Evolutionary conservation across 306 rosid genomes (phyloP), one percentile per base, ranked within the genome.

Genomic region (Arachis hypogaea): DNA sequence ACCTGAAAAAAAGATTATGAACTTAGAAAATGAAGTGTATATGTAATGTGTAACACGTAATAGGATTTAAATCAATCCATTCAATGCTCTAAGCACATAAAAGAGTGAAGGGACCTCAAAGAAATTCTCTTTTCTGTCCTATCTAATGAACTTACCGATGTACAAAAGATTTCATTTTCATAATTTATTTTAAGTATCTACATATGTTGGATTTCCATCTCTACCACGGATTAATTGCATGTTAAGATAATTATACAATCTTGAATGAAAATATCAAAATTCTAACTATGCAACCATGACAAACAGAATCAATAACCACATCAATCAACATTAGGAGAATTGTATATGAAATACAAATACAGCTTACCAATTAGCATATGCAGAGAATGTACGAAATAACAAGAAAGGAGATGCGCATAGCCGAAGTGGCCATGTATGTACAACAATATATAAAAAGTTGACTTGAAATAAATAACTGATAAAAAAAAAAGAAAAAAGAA

Each of bases 1-100:
- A 69, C 83, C 88, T 75, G 84, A 66, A 22, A 22, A 22, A 63
- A 54, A 28, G 56, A 67, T 61, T 42, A n/a, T 54, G 30, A 30
- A 30, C 51, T 9, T 38, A 7, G 2, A 22, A 44, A 50, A 33
- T 36, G 51, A 65, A 18, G 36, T 59, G 51, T 40, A 16, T 29
- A 8, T 16, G 30, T 2, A 44, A 47, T 60, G 66, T 57, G 50
- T n/a, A 68, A 72, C 43, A 47, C 18, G 54, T 22, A 8, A 60
- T 63, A 61, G 43, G 16, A 44, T 43, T 7, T 57, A 59, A 22
- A 33, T 33, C 38, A 33, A 33, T 33, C 38, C 0, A 33, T 33
- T 33, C 38, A 33, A 33, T 33, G 38, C 38, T 33, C 38, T 33
- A 33, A 33, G 38, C 38, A 2, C 38, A 33, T 33, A 33, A 33